These are phyloP conservation scores for Whalleya microplaca DNA, from an alignment of 2,329 filamentous ascomycete genomes.

Conservation along the genomic window DNA sequence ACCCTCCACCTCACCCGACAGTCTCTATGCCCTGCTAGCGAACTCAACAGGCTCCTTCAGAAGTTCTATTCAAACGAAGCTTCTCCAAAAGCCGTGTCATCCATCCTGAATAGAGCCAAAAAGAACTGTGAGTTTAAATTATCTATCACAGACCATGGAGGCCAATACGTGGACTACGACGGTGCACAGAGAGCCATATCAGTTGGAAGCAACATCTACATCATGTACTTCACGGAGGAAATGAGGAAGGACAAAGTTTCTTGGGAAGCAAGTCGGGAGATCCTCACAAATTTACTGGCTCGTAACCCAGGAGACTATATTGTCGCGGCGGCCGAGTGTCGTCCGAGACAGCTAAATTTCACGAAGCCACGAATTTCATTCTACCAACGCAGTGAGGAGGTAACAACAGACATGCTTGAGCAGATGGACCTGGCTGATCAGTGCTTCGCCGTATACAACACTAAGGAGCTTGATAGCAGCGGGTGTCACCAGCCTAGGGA, in stretches of 20 bases:
- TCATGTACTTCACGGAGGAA: slow-evolving; percentile 7
- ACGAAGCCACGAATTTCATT: slow-evolving; percentile 3
- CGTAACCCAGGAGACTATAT: slow-evolving; percentile 14
- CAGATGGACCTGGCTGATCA: slow-evolving; percentile 9
- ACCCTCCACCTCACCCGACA: neutral
- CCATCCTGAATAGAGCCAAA: neutral
- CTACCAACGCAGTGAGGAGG: neutral
- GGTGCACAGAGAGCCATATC: slow-evolving; percentile 5
- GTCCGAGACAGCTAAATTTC: neutral
- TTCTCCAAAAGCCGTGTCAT: neutral
- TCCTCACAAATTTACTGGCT: slow-evolving; percentile 5
- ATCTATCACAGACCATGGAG: neutral
- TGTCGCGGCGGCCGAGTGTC: slow-evolving; percentile 8
- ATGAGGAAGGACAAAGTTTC: slow-evolving; percentile 2
- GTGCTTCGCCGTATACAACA: slow-evolving; percentile 3
- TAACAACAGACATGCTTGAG: slow-evolving; percentile 5
- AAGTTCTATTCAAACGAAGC: slow-evolving; percentile 1
- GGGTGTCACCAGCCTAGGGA: neutral
- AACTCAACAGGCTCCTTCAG: neutral
- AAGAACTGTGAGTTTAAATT: neutral
- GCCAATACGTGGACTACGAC: slow-evolving; percentile 1
- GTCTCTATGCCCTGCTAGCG: neutral
- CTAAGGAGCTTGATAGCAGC: neutral
- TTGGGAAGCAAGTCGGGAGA: slow-evolving; percentile 3
- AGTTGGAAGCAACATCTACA: slow-evolving; percentile 7